These are phyloP conservation scores for Besnoitia besnoiti DNA, from an alignment of 169 alveolate genomes.

Conservation along the genomic window DNA sequence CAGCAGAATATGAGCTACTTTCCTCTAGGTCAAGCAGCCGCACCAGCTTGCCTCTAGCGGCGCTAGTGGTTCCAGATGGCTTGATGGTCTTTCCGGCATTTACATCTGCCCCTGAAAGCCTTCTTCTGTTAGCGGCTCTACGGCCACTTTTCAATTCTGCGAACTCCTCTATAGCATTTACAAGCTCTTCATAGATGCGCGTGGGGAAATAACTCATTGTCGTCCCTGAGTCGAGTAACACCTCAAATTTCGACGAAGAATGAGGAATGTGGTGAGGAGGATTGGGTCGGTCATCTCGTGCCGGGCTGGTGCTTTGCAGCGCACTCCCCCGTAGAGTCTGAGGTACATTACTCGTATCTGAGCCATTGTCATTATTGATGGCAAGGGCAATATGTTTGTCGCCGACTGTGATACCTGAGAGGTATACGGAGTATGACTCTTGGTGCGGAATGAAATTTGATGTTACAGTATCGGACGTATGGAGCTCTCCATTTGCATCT, in stretches of 20 bases:
- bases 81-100: not conserved
- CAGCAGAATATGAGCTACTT: not conserved
- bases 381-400: not conserved
- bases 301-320: not conserved
- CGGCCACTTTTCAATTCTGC: slow-evolving; percentile 33
- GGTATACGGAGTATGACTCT: slow-evolving; percentile 39
- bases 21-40: not conserved
- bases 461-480: not conserved
- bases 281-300: not conserved
- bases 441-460: slow-evolving; percentile 28
- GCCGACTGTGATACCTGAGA: slow-evolving; percentile 45
- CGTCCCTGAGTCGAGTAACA: slow-evolving; percentile 74
- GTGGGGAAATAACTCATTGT: slow-evolving; percentile 76
- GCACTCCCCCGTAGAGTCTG: slow-evolving; percentile 10
- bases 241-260: slow-evolving; percentile 10
- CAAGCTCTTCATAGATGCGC: slow-evolving; percentile 64
- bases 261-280: slow-evolving; percentile 19
- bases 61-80: not conserved
- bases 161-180: slow-evolving; percentile 54
- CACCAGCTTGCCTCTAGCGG: not conserved
- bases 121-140: not conserved
- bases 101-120: not conserved
- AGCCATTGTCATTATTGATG: not conserved
- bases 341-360: slow-evolving; percentile 27
- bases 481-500: slow-evolving; percentile 23